Conservation (phyloP, 768 basidiomycete species). For the Lepiota brunneoincarnata region DNA sequence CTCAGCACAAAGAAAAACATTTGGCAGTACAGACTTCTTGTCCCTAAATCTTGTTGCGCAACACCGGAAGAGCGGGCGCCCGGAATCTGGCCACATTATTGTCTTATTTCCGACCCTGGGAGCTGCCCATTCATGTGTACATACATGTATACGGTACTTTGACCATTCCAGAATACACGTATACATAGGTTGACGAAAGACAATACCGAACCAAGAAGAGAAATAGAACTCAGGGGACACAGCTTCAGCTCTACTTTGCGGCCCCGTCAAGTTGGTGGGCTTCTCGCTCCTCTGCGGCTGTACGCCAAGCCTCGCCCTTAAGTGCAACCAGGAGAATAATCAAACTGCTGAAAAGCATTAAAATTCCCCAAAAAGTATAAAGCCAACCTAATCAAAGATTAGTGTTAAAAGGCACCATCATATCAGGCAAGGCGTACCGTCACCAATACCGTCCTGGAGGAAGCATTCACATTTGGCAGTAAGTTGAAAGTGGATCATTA, state of each 20-base stretch:
- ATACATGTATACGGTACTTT: too few relatives aligned
- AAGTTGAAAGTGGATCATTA: not conserved
- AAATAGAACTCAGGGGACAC: too few relatives aligned
- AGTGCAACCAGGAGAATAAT: conserved; percentile 58
- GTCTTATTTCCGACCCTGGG: too few relatives aligned
- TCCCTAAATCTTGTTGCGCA: too few relatives aligned
- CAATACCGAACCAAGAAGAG: too few relatives aligned
- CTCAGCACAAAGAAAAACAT: too few relatives aligned
- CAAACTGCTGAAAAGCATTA: conserved; percentile 50
- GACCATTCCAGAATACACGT: not conserved
- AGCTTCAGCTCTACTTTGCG: too few relatives aligned
- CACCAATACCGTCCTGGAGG: conserved; percentile 61
- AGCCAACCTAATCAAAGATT: conserved; percentile 42
- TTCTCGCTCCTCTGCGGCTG: conserved; percentile 44
- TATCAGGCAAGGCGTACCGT: conserved; percentile 42
- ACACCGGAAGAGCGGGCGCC: too few relatives aligned
- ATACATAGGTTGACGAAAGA: too few relatives aligned
- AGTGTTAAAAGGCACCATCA: not conserved
- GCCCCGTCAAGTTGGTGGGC: not conserved
- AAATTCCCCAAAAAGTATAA: conserved; percentile 59
- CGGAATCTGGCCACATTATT: too few relatives aligned
- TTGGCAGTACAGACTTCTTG: too few relatives aligned
- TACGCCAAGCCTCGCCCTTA: conserved; percentile 63
- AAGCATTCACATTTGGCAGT: not conserved
- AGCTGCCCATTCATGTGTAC: too few relatives aligned